Conservation (phyloP, 805 yeast species). For the Vanderwaltozyma tropicalis region DNA sequence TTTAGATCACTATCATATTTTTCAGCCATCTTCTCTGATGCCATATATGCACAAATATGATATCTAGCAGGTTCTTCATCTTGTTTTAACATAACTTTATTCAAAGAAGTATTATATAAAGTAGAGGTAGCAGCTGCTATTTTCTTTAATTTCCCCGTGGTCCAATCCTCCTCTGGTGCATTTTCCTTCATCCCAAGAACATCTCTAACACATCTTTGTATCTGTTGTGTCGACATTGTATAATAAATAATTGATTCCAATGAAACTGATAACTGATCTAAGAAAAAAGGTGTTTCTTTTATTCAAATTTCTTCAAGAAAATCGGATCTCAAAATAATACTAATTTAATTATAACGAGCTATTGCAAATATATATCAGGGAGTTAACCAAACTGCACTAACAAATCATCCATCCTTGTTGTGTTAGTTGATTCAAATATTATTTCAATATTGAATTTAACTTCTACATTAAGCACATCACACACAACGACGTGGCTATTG, state of each 20-base stretch:
- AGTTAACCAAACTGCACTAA: too few species aligned
- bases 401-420: too few species aligned
- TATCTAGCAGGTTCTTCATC: conserved; percentile 54
- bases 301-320: too few species aligned
- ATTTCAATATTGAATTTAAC: too few species aligned
- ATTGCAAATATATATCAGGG: too few species aligned
- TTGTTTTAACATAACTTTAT: conserved; percentile 39
- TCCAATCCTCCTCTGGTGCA: conserved; percentile 16
- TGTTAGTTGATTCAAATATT: too few species aligned
- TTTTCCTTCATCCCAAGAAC: conserved; percentile 16
- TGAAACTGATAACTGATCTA: background rate
- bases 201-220: conserved; percentile 21
- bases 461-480: too few species aligned
- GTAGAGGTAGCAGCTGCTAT: conserved; percentile 22
- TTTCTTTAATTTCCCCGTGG: conserved; percentile 19
- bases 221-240: conserved; percentile 25
- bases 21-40: conserved; percentile 40
- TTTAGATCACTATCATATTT: conserved; percentile 35
- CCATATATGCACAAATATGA: conserved; percentile 57
- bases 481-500: too few species aligned
- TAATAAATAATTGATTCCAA: background rate
- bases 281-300: too few species aligned
- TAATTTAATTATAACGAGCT: too few species aligned
- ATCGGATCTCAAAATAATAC: too few species aligned
- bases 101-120: conserved; percentile 43